These are phyloP conservation scores for Lasiosphaeria hispida DNA, from an alignment of 495 filamentous ascomycete genomes.

Conservation along the genomic window DNA sequence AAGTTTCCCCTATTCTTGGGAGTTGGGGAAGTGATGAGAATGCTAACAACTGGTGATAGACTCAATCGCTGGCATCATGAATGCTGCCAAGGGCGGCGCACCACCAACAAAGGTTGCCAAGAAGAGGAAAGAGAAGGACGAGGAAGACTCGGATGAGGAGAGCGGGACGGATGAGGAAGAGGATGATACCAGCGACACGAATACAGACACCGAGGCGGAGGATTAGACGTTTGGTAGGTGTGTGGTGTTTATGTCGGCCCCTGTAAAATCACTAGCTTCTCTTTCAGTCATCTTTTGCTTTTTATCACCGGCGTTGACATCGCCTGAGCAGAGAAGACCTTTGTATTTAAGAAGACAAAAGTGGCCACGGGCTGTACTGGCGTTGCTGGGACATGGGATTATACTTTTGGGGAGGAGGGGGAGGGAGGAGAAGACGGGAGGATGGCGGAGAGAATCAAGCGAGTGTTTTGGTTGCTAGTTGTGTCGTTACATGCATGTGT, in stretches of 20 bases:
- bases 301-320: neutral
- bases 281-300: neutral
- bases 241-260: neutral
- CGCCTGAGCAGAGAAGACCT: neutral
- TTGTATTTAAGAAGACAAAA: neutral
- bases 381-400: conserved; percentile 4
- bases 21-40: conserved; percentile 14
- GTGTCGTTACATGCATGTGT: too few relatives aligned
- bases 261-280: neutral
- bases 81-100: conserved; percentile 67
- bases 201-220: conserved; percentile 75
- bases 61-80: conserved; percentile 94
- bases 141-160: conserved; percentile 68
- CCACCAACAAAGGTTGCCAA: conserved; percentile 47
- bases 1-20: conserved; percentile 35
- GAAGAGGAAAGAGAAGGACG: conserved; percentile 49
- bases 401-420: neutral
- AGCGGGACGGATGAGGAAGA: conserved; percentile 87
- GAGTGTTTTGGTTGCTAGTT: too few relatives aligned
- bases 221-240: conserved; percentile 27
- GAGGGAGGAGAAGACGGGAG: neutral
- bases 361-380: conserved; percentile 7
- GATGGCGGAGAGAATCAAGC: neutral
- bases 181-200: conserved; percentile 71
- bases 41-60: conserved; percentile 54